Evolutionary conservation across 495 filamentous ascomycete species (phyloP).

Genomic region (Neurospora hispaniola): DNA sequence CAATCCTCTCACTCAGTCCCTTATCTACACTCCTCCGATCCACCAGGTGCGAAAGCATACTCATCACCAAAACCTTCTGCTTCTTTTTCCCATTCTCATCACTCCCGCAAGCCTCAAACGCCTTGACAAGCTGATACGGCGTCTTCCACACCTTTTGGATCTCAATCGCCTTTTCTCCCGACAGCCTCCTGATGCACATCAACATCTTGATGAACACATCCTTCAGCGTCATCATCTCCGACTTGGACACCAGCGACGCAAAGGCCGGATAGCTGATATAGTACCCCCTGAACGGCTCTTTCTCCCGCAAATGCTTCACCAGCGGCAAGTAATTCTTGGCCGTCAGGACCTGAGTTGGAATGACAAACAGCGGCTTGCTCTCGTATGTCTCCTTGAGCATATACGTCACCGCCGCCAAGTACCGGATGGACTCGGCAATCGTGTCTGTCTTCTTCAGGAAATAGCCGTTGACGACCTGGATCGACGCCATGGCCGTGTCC

Average conservation of each 20-base stretch:
- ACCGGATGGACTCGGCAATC: constrained; percentile 72
- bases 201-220: constrained; percentile 80
- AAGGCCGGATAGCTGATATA: constrained; percentile 66
- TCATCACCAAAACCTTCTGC: constrained; percentile 43
- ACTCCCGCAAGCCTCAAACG: constrained; percentile 43
- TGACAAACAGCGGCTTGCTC: constrained; percentile 38
- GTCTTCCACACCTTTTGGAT: constrained; percentile 69
- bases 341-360: constrained; percentile 58
- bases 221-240: constrained; percentile 57
- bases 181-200: constrained; percentile 71
- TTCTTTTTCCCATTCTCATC: constrained; percentile 38
- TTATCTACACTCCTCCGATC: constrained; percentile 59
- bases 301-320: constrained; percentile 43
- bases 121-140: constrained; percentile 56
- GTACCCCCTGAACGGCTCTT: constrained; percentile 39
- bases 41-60: constrained; percentile 43
- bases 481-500: constrained; percentile 63
- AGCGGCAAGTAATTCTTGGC: constrained; percentile 59
- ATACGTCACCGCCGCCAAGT: constrained; percentile 64
- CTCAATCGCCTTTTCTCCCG: constrained; percentile 71
- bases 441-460: constrained; percentile 70
- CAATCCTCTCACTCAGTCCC: constrained; percentile 55
- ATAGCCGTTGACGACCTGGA: constrained; percentile 72
- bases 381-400: constrained; percentile 59
- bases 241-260: constrained; percentile 61